Evolutionary conservation across 768 basidiomycete species (phyloP).

Genomic region (Ramaria rubella): DNA sequence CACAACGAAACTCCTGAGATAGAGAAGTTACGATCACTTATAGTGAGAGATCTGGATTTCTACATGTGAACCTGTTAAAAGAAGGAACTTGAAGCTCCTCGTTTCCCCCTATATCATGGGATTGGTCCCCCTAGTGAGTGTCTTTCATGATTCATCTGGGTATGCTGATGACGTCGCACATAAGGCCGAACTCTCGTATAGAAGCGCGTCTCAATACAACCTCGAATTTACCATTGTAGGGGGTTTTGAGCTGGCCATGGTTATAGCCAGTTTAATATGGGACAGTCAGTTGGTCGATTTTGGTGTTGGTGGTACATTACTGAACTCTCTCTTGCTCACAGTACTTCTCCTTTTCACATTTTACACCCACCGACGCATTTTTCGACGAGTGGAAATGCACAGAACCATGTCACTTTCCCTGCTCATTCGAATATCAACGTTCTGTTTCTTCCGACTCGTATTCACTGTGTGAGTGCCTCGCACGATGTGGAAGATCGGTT

Average conservation of each 20-base stretch:
- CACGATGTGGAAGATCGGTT: background rate
- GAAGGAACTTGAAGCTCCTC: too few relatives aligned
- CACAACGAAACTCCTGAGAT: too few relatives aligned
- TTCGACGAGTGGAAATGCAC: background rate
- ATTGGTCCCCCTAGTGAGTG: too few relatives aligned
- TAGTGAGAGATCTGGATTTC: too few relatives aligned
- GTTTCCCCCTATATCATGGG: too few relatives aligned
- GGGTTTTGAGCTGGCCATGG: background rate
- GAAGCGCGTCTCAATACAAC: too few relatives aligned
- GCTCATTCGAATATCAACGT: background rate
- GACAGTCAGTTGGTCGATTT: background rate
- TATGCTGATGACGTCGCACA: too few relatives aligned
- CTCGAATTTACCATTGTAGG: too few relatives aligned
- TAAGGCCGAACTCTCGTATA: too few relatives aligned
- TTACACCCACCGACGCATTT: background rate
- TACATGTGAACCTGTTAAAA: too few relatives aligned
- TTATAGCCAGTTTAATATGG: background rate
- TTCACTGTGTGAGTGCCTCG: background rate
- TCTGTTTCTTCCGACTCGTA: background rate
- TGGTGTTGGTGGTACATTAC: background rate
- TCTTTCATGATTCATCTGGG: too few relatives aligned
- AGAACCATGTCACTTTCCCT: background rate
- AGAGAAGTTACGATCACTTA: too few relatives aligned
- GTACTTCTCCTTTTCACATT: background rate
- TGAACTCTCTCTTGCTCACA: background rate